phyloP scores from a whole-genome alignment of 2,329 filamentous ascomycete species.

The Botrytis tulipae region DNA sequence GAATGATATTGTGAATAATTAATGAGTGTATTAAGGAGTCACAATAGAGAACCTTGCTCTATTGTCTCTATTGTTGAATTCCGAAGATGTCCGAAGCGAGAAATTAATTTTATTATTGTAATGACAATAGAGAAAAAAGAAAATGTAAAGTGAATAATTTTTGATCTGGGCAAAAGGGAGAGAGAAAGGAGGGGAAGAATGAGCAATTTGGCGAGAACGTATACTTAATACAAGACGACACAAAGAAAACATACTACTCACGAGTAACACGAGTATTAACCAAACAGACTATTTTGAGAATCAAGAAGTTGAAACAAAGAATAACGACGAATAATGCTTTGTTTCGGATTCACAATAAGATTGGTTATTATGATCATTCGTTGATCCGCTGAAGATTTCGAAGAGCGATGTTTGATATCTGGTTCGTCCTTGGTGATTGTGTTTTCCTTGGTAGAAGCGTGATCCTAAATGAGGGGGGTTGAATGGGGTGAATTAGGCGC shows the following conservation, averaged over 20 bases:
- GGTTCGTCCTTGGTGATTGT: conserved; percentile 5
- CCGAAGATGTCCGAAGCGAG: background rate
- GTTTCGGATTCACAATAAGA: conserved; percentile 7
- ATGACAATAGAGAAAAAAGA: conserved; percentile 6
- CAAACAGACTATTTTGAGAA: conserved; percentile 11
- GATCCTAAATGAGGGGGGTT: background rate
- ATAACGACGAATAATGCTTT: background rate
- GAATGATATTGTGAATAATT: conserved; percentile 13
- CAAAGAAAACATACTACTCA: background rate
- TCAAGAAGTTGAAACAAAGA: background rate
- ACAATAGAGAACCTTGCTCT: conserved; percentile 18
- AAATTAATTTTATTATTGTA: background rate
- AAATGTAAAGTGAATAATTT: conserved; percentile 7
- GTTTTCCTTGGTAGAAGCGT: background rate
- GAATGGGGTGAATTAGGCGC: conserved; percentile 12
- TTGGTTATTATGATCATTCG: background rate
- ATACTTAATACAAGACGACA: conserved; percentile 3
- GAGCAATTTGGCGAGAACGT: background rate
- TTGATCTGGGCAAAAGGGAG: background rate
- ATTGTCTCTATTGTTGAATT: conserved; percentile 15
- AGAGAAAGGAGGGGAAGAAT: background rate
- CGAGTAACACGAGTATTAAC: background rate
- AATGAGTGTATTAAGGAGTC: background rate
- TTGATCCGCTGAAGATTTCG: background rate
- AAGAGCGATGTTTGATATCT: background rate